Base-by-base conservation (phyloP, 2,329 filamentous ascomycete genomes). In the Sporothrix curviconia region DNA sequence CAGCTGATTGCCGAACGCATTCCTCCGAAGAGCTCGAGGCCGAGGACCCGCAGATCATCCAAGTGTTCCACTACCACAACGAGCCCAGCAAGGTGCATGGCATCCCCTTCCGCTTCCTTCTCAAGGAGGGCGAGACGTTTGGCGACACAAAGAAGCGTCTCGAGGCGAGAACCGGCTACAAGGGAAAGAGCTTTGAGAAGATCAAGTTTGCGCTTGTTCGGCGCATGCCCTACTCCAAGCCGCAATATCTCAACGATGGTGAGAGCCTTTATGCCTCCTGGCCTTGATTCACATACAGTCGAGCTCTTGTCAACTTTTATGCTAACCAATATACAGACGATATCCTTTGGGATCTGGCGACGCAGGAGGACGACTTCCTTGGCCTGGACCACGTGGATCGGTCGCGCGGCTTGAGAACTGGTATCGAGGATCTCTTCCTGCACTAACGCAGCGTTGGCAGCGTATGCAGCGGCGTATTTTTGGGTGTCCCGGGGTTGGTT, bases 131-230 rank as follows among this genome's bases (percentile, higher is more conserved):
- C 55, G 94, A 99, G 71, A 78, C 80, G 39, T 97, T 99, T 73
- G 85, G 84, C 59, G 90, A 97, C 34, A 96, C 92, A 43, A 96
- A 92, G 76, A 90, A 95, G 74, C 85, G 94, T n/a, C 77, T 99
- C 4, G 92, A 94, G 65, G 92, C 92, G 71, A 82, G 92, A 59
- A 96, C 90, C 0, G 92, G 92, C 25, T 86, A 99, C 74, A 96
- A 96, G 73, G 95, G 94, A 71, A 99, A 99, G 78, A 90, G 90
- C 63, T 92, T 99, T 64, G 92, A 99, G 72, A 97, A 97, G 78
- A 94, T 99, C 72, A 96, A 95, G 72, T 96, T 99, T 76, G 89
- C 91, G 7, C 73, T 95, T 32, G 81, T 96, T 53, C 78, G 85
- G 70, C 79, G 88, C 69, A 79, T 83, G 53, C 77, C 78, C 42